Evolutionary conservation across 257 asterid species (phyloP).

Genomic region (Lavandula angustifolia): DNA sequence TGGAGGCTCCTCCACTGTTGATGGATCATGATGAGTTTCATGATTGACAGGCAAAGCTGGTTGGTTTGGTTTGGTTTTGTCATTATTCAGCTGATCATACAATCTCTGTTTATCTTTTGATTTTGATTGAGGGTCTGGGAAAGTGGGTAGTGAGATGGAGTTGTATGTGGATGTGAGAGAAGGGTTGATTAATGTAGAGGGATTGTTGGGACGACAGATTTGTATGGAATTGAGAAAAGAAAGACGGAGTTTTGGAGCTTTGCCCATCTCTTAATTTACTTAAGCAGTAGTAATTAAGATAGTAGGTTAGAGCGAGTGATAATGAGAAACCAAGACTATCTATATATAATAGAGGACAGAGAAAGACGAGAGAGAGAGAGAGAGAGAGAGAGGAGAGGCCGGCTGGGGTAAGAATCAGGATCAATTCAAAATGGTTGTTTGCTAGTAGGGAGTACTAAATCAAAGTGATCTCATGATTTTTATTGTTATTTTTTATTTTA

Average conservation of each 20-base stretch:
- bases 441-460: too few species aligned
- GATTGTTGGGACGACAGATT: conserved; percentile 43
- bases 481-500: too few species aligned
- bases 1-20: conserved; percentile 18
- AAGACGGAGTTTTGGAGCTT: conserved; percentile 32
- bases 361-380: conserved; percentile 1
- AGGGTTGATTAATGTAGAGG: conserved; percentile 36
- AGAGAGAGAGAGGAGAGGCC: conserved; percentile 33
- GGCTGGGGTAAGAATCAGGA: conserved; percentile 36
- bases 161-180: conserved; percentile 37
- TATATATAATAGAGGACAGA: not conserved
- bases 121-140: conserved; percentile 41
- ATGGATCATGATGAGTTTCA: too few species aligned
- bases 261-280: conserved; percentile 31
- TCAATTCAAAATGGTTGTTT: too few species aligned
- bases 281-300: too few species aligned
- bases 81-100: too few species aligned
- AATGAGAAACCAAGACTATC: not conserved
- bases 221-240: conserved; percentile 42
- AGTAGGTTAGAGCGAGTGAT: conserved; percentile 4
- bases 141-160: conserved; percentile 38
- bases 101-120: conserved; percentile 19
- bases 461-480: too few species aligned
- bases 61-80: too few species aligned
- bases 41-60: too few species aligned